Base-by-base conservation (phyloP, 73 alveolate genomes). In the Blepharisma japonicum region DNA sequence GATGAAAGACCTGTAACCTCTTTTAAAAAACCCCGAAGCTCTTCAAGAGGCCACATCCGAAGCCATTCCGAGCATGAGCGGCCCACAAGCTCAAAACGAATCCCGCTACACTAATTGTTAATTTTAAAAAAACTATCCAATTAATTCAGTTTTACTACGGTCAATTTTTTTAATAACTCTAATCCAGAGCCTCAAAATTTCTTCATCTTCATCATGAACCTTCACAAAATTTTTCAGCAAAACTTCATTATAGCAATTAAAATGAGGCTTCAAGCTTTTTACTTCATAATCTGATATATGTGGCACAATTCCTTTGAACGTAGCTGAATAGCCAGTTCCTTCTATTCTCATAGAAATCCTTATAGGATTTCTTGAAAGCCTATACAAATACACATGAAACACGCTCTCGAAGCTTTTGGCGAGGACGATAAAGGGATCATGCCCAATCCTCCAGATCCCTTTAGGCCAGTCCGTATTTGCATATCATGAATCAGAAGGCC, bases 171-270 rank as follows among this genome's bases (percentile, higher is more conserved):
- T 32, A 32, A 32, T 61, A 2, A 25, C 74, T 8, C 23, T 61
- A 2, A 61, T 61, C 74, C 74, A 61, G 18, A 61, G 74, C 47
- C 74, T 61, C 23, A 61, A 61, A 14, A 61, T 61, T 25, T 61
- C 74, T 25, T 61, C 74, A 25, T 61, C 74, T 9, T 61, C 74
- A 20, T 61, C 74, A 61, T 61, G 74, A 0, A 61, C 74, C 47
- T 61, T n/a, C 23, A 61, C 23, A 39, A 61, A 61, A 61, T 61
- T 61, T 39, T 25, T 61, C 39, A 61, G 46, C 23, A 61, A 25
- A 61, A 61, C 18, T 14, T 61, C 5, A n/a, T 14, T 39, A 61
- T 61, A n/a, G 5, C 74, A 61, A 48, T 61, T 61, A 25, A 61
- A 61, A 61, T 61, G 74, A 20, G 74, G 74, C 23, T 61, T 39